A percentile compares a stretch with the other conserved stretches of the same genome.
Conservation (phyloP, 306 rosid species). For the Begonia fuchsioides region DNA sequence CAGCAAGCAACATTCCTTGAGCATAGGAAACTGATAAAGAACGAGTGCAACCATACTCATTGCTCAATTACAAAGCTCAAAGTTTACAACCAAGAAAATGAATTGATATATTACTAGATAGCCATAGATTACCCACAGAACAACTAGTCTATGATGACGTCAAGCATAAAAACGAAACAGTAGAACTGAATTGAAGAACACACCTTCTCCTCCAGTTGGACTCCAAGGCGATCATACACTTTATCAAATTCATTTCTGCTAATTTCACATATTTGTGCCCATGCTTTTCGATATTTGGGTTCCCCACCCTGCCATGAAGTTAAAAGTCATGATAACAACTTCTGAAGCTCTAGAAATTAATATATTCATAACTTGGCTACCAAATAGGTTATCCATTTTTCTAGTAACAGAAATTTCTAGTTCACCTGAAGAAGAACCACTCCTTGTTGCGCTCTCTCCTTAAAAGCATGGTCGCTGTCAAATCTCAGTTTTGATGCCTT, state of each 20-base stretch:
- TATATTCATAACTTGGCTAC: no score
- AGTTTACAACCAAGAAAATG: no score
- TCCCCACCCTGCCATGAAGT: slow-evolving; percentile 52
- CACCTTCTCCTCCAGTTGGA: slow-evolving; percentile 75
- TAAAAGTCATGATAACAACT: no score
- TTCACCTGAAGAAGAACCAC: slow-evolving; percentile 84
- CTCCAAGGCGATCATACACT: slow-evolving; percentile 79
- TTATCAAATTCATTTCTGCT: slow-evolving; percentile 72
- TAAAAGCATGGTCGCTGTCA: slow-evolving; percentile 68
- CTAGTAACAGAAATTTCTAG: not conserved
- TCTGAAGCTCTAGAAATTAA: no score
- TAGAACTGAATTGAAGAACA: slow-evolving; percentile 3
- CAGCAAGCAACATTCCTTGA: not conserved
- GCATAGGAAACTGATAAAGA: not conserved
- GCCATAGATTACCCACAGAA: no score
- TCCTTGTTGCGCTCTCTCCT: slow-evolving; percentile 77
- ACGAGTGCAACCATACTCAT: no score
- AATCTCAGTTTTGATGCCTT: slow-evolving; percentile 80
- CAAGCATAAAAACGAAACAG: not conserved
- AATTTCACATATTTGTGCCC: slow-evolving; percentile 76
- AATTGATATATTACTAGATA: no score
- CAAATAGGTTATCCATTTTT: no score
- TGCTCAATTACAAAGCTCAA: no score
- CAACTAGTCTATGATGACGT: no score
- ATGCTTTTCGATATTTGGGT: slow-evolving; percentile 49